Evolutionary conservation across 1,139 yeast species (phyloP).

Genomic region (Yamadazyma sp.): DNA sequence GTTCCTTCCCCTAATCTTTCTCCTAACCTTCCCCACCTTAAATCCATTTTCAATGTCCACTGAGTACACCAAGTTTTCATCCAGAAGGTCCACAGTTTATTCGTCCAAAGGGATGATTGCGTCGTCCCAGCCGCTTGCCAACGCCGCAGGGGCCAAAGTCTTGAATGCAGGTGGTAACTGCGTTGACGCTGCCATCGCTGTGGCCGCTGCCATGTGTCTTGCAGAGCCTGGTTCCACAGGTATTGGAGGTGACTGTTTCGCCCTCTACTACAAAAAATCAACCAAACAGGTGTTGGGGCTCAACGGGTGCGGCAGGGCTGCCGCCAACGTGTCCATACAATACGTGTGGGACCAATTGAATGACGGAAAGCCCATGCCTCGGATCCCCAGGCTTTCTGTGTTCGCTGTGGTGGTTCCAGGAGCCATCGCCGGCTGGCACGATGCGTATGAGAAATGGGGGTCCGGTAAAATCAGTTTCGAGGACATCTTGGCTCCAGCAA

Average conservation of each 20-base stretch:
- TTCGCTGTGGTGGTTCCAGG: slow-evolving; percentile 29
- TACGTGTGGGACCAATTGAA: slow-evolving; percentile 44
- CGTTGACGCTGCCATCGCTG: slow-evolving; percentile 79
- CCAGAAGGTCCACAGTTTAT: slow-evolving; percentile 77
- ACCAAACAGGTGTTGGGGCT: slow-evolving; percentile 59
- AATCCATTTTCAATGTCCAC: slow-evolving; percentile 11
- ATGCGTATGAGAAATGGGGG: slow-evolving; percentile 70
- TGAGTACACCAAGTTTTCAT: slow-evolving; percentile 36
- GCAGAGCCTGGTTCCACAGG: slow-evolving; percentile 81
- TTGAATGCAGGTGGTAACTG: slow-evolving; percentile 77
- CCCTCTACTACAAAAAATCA: slow-evolving; percentile 54
- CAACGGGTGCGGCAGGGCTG: slow-evolving; percentile 78
- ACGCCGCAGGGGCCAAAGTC: slow-evolving; percentile 69
- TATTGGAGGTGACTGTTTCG: slow-evolving; percentile 81
- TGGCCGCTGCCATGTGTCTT: slow-evolving; percentile 71
- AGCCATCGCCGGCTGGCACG: slow-evolving; percentile 24
- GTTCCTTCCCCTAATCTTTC: neutral
- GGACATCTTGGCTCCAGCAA: slow-evolving; percentile 68
- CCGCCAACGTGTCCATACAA: slow-evolving; percentile 51
- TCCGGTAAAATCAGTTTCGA: slow-evolving; percentile 61
- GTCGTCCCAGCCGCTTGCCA: slow-evolving; percentile 76
- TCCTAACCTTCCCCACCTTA: neutral
- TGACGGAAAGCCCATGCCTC: slow-evolving; percentile 37
- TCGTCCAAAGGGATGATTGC: slow-evolving; percentile 75
- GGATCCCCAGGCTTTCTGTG: slow-evolving; percentile 50